These are phyloP conservation scores for Astrothelium subdiscretum DNA, from an alignment of 495 filamentous ascomycete genomes.

Conservation along the genomic window DNA sequence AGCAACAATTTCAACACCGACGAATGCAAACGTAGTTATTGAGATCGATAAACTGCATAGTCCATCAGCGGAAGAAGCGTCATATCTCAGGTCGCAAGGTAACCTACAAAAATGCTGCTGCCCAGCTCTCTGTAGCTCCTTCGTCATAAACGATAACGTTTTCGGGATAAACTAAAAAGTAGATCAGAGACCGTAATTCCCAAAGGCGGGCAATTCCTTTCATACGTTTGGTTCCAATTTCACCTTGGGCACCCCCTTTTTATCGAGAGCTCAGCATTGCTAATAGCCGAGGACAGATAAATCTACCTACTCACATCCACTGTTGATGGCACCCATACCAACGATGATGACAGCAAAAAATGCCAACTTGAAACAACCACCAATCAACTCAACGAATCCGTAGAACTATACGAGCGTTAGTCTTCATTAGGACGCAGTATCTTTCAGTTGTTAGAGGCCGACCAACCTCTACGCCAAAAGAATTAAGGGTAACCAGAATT, in stretches of 20 bases:
- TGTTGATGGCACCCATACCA: not conserved
- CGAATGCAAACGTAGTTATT: constrained; percentile 2
- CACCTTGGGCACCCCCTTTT: not conserved
- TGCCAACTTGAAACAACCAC: not conserved
- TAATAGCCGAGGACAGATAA: not conserved
- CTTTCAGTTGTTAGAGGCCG: not conserved
- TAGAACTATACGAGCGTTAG: not conserved
- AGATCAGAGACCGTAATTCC: not conserved
- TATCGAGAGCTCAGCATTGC: not conserved
- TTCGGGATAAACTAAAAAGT: not conserved
- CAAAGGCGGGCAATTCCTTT: not conserved
- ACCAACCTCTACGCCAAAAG: constrained; percentile 3
- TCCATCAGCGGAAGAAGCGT: not conserved
- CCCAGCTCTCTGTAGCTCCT: not conserved
- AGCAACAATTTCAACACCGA: constrained; percentile 5
- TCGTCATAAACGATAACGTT: not conserved
- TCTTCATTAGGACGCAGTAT: not conserved
- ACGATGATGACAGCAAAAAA: not conserved
- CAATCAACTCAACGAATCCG: constrained; percentile 1
- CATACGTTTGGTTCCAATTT: not conserved
- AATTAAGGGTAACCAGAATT: not conserved
- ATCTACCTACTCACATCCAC: not conserved
- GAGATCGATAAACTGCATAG: not conserved
- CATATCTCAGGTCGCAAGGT: not conserved
- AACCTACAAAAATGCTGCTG: not conserved